Evolutionary conservation across 805 yeast species (phyloP), one percentile per base, ranked within the genome.

Genomic region (Candida ipomoeae): DNA sequence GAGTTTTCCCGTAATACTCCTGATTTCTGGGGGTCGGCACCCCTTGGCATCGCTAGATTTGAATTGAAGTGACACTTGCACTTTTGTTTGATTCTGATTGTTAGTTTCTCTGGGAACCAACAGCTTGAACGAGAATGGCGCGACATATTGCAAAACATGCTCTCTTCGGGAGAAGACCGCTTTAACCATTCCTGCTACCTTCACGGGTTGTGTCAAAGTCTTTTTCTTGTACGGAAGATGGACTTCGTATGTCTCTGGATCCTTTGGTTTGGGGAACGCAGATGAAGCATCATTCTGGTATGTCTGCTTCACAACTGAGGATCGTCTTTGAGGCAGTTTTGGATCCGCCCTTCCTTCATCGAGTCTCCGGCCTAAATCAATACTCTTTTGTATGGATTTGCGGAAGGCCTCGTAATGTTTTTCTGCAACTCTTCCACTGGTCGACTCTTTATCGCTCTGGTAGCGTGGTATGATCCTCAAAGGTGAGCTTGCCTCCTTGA

Each of bases 401-500:
- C 59, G 51, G 21, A 65, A 55, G 32, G 55, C 58, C 13, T 52
- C 54, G 49, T 55, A 60, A 18, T 56, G 51, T 26, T 55, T 42
- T 31, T 44, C 50, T 6, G 63, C 54, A 23, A 57, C 60, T 7
- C 35, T 42, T 15, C 44, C 51, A 20, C 55, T 43, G 18, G 40
- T 42, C 11, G 43, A 15, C 38, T 53, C 17, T 5, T 17, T 26
- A 13, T 33, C 15, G 18, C 15, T 20, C 17, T 36, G n/a, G 6
- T 43, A 60, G 5, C 48, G 42, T 3, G 68, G 68, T 7, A 65
- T 49, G 20, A 65, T 51, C 3, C 68, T 48, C 10, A 65, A 46
- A 11, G 62, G 62, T 15, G 55, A 53, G 32, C 64, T 59, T 8
- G 60, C 57, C 13, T 65, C 66, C 18, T 60, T 59, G 3, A 65